Evolutionary conservation across 805 yeast genomes (phyloP).

Genomic region (Metschnikowia baotianmanensis): DNA sequence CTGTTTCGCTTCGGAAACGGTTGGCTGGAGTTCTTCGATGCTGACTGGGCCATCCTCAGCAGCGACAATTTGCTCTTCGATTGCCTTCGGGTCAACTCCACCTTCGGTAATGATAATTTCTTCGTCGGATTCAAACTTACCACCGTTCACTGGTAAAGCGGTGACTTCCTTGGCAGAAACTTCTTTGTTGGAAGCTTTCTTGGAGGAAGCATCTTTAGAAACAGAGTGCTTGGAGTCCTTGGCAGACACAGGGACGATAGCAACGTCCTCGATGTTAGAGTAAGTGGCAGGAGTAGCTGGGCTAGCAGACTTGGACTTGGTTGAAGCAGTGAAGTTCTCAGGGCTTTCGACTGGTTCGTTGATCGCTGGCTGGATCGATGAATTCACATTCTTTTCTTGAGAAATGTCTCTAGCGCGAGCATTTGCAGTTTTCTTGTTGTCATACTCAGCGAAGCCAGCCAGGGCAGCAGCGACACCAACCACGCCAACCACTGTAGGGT

Average conservation of each 20-base stretch:
- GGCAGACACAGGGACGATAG: conserved; percentile 8
- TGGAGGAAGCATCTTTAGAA: too few relatives aligned
- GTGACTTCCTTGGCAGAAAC: conserved; percentile 19
- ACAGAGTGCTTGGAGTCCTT: too few relatives aligned
- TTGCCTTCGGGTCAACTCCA: conserved; percentile 24
- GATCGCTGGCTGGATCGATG: conserved; percentile 13
- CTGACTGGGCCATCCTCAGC: conserved; percentile 35
- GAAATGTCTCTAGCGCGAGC: conserved; percentile 9
- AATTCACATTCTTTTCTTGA: conserved; percentile 7
- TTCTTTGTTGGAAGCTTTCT: too few relatives aligned
- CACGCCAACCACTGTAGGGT: conserved; percentile 18
- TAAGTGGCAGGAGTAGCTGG: conserved; percentile 7
- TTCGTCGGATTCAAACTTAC: conserved; percentile 25
- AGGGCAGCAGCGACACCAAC: conserved; percentile 18
- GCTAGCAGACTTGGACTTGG: neutral
- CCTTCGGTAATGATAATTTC: conserved; percentile 44
- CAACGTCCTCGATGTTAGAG: conserved; percentile 5
- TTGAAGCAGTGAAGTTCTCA: neutral
- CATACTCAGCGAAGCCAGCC: conserved; percentile 7
- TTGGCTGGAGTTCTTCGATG: conserved; percentile 43
- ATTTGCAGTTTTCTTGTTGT: conserved; percentile 3
- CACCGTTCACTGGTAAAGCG: conserved; percentile 18
- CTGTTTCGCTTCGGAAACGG: conserved; percentile 36
- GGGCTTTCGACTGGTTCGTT: conserved; percentile 11
- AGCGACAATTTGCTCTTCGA: conserved; percentile 35